Evolutionary conservation across 108 stramenopile species (phyloP).

Genomic region (Cyclotella sp.): DNA sequence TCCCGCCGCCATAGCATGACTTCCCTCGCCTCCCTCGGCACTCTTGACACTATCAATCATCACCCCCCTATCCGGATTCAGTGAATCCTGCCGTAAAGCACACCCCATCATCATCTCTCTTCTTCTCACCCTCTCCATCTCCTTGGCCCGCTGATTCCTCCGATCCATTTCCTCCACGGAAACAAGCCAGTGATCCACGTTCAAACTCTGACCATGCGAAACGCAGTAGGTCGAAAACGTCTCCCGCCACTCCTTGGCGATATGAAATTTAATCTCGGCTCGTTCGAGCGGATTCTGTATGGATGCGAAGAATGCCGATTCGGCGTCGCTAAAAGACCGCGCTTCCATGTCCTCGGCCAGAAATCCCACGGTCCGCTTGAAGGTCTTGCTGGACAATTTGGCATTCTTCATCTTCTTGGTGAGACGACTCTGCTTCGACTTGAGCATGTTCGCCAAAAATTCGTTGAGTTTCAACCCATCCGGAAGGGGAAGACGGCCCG

Average conservation of each 20-base stretch:
- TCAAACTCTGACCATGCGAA: conserved; percentile 62
- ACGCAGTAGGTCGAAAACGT: conserved; percentile 74
- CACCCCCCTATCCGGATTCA: conserved; percentile 78
- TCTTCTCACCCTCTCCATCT: conserved; percentile 74
- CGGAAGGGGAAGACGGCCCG: conserved; percentile 70
- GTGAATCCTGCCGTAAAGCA: conserved; percentile 68
- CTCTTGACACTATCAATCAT: conserved; percentile 60
- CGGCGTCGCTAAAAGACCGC: conserved; percentile 68
- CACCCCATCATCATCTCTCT: conserved; percentile 86
- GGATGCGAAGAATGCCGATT: conserved; percentile 74
- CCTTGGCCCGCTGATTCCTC: conserved; percentile 70
- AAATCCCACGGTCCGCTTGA: conserved; percentile 49
- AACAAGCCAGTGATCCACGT: conserved; percentile 79
- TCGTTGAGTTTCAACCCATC: conserved; percentile 87
- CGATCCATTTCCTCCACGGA: conserved; percentile 88
- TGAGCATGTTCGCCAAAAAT: conserved; percentile 80
- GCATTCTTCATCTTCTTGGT: conserved; percentile 95
- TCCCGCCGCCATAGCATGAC: no score
- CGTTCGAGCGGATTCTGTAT: conserved; percentile 65
- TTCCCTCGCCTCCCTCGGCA: background rate
- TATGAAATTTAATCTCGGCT: conserved; percentile 85
- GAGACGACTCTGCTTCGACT: conserved; percentile 84
- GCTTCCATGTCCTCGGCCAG: conserved; percentile 60
- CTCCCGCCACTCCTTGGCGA: conserved; percentile 87
- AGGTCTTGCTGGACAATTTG: conserved; percentile 72